phyloP scores from a whole-genome alignment of 2,329 filamentous ascomycete genomes.

The Colletotrichum filicis region DNA sequence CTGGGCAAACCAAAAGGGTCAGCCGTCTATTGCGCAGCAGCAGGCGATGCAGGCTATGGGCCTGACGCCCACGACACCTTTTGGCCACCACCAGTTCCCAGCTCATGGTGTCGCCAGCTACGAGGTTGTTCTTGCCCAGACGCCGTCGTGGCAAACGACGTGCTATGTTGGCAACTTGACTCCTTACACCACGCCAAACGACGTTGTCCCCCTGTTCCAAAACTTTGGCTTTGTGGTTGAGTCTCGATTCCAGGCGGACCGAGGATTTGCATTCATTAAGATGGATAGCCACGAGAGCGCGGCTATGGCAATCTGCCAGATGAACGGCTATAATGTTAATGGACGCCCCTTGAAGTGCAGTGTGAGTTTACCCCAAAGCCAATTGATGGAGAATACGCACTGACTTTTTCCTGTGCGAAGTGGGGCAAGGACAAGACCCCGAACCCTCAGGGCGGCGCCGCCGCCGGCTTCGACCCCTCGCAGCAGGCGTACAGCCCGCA shows the following conservation, averaged over 20 bases:
- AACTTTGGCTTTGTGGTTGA: constrained; percentile 99
- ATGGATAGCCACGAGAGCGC: constrained; percentile 99
- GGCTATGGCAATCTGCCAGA: constrained; percentile 96
- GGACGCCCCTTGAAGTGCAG: constrained; percentile 98
- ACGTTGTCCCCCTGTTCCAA: constrained; percentile 97
- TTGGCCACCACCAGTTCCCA: constrained; percentile 97
- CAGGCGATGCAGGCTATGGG: constrained; percentile 97
- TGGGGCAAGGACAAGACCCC: constrained; percentile 99
- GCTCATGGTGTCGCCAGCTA: constrained; percentile 97
- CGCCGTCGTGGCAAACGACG: constrained; percentile 97
- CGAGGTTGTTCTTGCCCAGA: constrained; percentile 96
- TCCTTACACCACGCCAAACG: constrained; percentile 95
- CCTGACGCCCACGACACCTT: constrained; percentile 96
- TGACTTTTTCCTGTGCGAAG: constrained; percentile 56
- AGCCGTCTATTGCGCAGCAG: constrained; percentile 97
- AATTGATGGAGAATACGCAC: constrained; percentile 16
- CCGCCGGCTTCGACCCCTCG: constrained; percentile 82
- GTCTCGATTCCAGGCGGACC: constrained; percentile 96
- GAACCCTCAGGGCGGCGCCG: constrained; percentile 62
- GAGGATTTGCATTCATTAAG: constrained; percentile 98
- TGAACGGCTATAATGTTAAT: constrained; percentile 98
- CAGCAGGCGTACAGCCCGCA: constrained; percentile 77
- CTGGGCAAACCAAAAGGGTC: constrained; percentile 99
- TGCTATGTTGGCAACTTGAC: constrained; percentile 98
- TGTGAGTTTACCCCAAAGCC: constrained; percentile 68